Evolutionary conservation across 257 asterid species (phyloP), one percentile per base, ranked within the genome.

Genomic region (Verbena officinalis): DNA sequence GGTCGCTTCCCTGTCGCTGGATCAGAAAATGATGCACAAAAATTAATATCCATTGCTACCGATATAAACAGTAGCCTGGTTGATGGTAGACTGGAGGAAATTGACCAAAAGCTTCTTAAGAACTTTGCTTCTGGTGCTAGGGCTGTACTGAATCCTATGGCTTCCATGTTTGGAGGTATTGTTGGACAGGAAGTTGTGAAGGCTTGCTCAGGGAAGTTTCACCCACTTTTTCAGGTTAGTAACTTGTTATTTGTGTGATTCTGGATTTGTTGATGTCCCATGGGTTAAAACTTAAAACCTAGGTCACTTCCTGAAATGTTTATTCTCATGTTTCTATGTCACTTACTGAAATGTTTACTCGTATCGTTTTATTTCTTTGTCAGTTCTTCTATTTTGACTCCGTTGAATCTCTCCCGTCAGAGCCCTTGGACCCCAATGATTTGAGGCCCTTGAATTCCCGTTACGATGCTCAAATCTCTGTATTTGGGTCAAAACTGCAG

Each of bases 181-280:
- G 96, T 91, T 44, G 98, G 96, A 31, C 98, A 91, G 86, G 98
- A 91, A 78, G 90, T 91, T 76, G 58, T 91, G 81, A 91, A 91
- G 85, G 98, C 98, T 39, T 91, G 98, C 87, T 86, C 98, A 58
- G 96, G 96, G 69, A 91, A 91, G 79, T 91, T 91, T 67, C 96
- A 91, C 76, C 96, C 98, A 3, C 91, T 91, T 36, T 83, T 81
- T 64, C 98, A 91, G 96, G 98, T 91, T 33, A 71, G n/a, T n/a
- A n/a, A n/a, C n/a, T 59, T 60, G 7, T 13, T 40, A 1, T 64
- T 9, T 20, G n/a, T n/a, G n/a, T n/a, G n/a, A n/a, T n/a, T n/a
- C n/a, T n/a, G n/a, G n/a, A n/a, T n/a, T n/a, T n/a, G n/a, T n/a
- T n/a, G n/a, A n/a, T n/a, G n/a, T n/a, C n/a, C n/a, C n/a, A n/a